Evolutionary conservation across 139 green algal genomes (phyloP).

Genomic region (Monoraphidium neglectum): DNA sequence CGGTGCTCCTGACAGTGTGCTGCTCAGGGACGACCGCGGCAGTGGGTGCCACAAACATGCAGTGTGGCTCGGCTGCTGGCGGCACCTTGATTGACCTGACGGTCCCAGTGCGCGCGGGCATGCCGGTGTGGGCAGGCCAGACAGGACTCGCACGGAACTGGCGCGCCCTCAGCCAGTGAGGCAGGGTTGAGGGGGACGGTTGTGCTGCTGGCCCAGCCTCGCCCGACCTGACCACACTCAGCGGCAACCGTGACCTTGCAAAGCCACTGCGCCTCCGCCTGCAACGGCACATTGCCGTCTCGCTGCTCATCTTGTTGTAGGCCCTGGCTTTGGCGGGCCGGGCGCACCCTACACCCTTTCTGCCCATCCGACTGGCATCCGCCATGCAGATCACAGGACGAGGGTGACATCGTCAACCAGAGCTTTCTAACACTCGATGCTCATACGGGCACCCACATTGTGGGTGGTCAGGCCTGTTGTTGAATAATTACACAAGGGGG

Average conservation of each 20-base stretch:
- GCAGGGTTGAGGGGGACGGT: background rate
- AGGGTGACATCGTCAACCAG: background rate
- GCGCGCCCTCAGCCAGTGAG: background rate
- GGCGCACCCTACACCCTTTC: no score
- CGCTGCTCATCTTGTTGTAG: background rate
- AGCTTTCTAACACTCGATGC: background rate
- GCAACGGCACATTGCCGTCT: background rate
- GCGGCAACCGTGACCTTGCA: background rate
- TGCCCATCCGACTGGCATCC: no score
- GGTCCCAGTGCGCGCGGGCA: background rate
- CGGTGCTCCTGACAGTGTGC: background rate
- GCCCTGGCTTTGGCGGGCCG: background rate
- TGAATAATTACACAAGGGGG: no score
- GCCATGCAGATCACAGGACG: no score
- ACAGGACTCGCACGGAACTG: background rate
- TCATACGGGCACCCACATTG: conserved; percentile 1
- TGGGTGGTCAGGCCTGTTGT: no score
- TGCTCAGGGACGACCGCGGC: background rate
- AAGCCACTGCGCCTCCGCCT: background rate
- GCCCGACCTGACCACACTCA: background rate
- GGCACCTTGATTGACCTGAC: background rate
- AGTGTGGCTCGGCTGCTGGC: background rate
- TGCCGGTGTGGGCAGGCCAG: background rate
- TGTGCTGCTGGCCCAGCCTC: background rate
- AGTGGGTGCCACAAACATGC: background rate